phyloP scores from a whole-genome alignment of 768 basidiomycete species.

The Macrolepiota dolichaula region DNA sequence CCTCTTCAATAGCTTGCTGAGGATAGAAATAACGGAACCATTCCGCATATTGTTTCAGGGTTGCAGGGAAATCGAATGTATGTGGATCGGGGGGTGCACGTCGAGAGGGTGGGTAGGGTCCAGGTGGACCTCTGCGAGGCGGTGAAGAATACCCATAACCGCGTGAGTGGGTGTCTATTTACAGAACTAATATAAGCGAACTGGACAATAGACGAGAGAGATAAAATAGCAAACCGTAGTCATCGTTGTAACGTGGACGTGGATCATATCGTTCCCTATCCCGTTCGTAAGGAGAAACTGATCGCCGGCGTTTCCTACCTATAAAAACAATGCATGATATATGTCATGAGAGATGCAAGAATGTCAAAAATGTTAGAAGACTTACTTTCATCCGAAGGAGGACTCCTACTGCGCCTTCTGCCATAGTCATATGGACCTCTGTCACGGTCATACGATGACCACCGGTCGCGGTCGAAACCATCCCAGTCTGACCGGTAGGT shows the following conservation, averaged over 20 bases:
- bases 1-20: constrained; percentile 77
- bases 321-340: constrained; percentile 22
- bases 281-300: constrained; percentile 77
- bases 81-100: constrained; percentile 77
- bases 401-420: constrained; percentile 77
- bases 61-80: constrained; percentile 77
- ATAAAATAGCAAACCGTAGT: constrained; percentile 58
- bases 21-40: constrained; percentile 82
- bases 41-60: constrained; percentile 81
- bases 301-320: constrained; percentile 78
- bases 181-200: constrained; percentile 12
- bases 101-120: constrained; percentile 45
- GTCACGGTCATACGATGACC: constrained; percentile 67
- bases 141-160: constrained; percentile 63
- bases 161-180: constrained; percentile 62
- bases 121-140: constrained; percentile 50
- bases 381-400: constrained; percentile 63
- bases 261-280: constrained; percentile 84
- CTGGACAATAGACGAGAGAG: constrained; percentile 12
- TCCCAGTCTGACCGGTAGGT: constrained; percentile 68
- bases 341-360: constrained; percentile 12
- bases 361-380: constrained; percentile 3
- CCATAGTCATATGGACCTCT: constrained; percentile 64
- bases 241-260: constrained; percentile 77
- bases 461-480: constrained; percentile 69